Percentiles rank a stretch among this genome's conserved stretches.
phyloP scores from a whole-genome alignment of 2,329 filamentous ascomycete genomes.

The Fusarium protoensiforme region DNA sequence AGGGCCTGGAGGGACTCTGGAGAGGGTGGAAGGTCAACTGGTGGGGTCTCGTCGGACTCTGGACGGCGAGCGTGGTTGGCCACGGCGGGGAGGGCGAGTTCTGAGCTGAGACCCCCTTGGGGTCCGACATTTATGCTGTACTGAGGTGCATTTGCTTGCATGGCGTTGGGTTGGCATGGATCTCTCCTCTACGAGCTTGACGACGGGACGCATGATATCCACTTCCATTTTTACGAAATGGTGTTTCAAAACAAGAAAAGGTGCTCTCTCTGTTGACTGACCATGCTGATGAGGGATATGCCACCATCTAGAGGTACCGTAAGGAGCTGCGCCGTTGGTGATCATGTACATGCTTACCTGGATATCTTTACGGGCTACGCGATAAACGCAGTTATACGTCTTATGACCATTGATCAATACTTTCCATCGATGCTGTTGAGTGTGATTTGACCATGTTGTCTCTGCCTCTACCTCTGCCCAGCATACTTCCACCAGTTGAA shows the following conservation, averaged over 20 bases:
- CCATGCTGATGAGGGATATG: constrained; percentile 8
- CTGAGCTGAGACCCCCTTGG: constrained; percentile 44
- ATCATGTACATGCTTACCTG: constrained; percentile 13
- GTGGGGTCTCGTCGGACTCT: constrained; percentile 80
- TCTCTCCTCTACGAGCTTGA: constrained; percentile 53
- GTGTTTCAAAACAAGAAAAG: constrained; percentile 26
- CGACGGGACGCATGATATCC: constrained; percentile 57
- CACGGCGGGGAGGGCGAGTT: constrained; percentile 71
- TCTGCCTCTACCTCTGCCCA: background rate
- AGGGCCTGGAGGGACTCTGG: constrained; percentile 76
- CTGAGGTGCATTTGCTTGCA: constrained; percentile 45
- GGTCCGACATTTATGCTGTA: constrained; percentile 31
- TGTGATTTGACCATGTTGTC: background rate
- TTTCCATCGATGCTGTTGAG: background rate
- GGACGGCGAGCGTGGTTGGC: constrained; percentile 74
- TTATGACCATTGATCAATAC: background rate
- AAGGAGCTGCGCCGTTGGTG: constrained; percentile 5
- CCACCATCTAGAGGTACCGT: constrained; percentile 24
- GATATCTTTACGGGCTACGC: constrained; percentile 4
- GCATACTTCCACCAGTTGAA: background rate
- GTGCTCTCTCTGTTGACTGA: constrained; percentile 33
- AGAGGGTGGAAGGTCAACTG: constrained; percentile 82
- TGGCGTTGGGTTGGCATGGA: constrained; percentile 49
- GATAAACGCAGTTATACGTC: background rate
- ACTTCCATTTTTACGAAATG: constrained; percentile 41